Base-by-base conservation (phyloP, 2,329 filamentous ascomycete genomes). In the Fusarium sp. region DNA sequence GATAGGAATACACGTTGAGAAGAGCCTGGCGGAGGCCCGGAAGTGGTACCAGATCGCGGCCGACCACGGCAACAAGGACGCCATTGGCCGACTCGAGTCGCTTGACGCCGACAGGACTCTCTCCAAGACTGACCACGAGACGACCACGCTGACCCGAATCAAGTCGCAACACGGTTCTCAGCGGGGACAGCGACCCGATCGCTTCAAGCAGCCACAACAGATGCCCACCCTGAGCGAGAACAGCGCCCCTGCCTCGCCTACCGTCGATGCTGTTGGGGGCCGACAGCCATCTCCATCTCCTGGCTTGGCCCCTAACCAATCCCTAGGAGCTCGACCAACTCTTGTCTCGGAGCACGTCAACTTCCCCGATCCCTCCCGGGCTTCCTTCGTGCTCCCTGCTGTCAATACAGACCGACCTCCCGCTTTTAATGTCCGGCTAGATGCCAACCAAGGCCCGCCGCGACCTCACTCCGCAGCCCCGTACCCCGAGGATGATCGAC, bases 1-100 rank as follows among this genome's bases (percentile, higher is more conserved):
- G 82, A 97, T 99, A 76, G 97, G 97, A 76, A 97, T 99, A 80
- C 92, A 95, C 80, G 93, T 97, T 27, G 90, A 91, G n/a, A 93
- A 94, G 74, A 94, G 96, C 80, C 84, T 98, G 47, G 89, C 91
- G 59, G 94, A 97, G 81, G 96, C 97, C 1, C 88, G 93, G 72
- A 91, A 88, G 73, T 99, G 97, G 97, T 99, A 99, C 81, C 90
- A 93, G 75, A 92, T 95, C 79, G 96, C 97, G 9, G 93, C 95
- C 33, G 92, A 94, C 35, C 94, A 96, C 79, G 97, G 96, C 38
- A 99, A 98, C 83, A 93, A 94, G 77, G 97, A 99, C 83, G 97
- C 97, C 14, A 85, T 91, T 58, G 90, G 89, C 54, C 91, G 97
- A 50, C 90, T 99, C 66, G 94, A 98, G 58, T 95, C 94, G 60